These are phyloP conservation scores for Macrophomina phaseolina DNA, from an alignment of 2,329 filamentous ascomycete species.

Conservation along the genomic window DNA sequence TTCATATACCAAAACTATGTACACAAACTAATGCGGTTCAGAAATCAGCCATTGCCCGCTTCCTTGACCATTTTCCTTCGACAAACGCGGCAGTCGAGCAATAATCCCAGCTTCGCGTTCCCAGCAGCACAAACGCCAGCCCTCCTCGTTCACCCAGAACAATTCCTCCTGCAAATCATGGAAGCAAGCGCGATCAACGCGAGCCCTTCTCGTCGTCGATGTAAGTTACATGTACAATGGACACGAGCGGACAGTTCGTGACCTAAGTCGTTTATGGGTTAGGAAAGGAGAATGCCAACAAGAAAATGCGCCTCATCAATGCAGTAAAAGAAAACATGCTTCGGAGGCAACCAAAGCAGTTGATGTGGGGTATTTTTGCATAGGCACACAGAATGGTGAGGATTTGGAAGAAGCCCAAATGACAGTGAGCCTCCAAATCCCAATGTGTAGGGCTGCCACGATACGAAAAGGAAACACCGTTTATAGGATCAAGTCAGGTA, in stretches of 20 bases:
- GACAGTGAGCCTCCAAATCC: constrained; percentile 9
- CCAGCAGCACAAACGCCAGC: constrained; percentile 14
- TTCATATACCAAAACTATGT: constrained; percentile 23
- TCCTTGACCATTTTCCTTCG: background rate
- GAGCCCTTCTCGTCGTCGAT: background rate
- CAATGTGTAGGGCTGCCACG: constrained; percentile 5
- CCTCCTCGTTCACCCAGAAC: constrained; percentile 5
- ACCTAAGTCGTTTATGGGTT: background rate
- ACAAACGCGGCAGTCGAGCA: constrained; percentile 1
- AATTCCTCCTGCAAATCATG: background rate
- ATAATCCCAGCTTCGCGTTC: constrained; percentile 6
- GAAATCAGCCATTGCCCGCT: background rate
- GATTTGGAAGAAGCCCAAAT: constrained; percentile 4
- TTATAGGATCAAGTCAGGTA: background rate
- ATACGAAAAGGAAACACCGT: constrained; percentile 10
- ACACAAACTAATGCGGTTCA: constrained; percentile 23
- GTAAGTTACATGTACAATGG: constrained; percentile 11
- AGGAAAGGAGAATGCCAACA: constrained; percentile 9
- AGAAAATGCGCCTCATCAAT: constrained; percentile 15
- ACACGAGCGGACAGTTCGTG: constrained; percentile 2
- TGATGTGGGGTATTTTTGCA: constrained; percentile 17
- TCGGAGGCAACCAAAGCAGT: background rate
- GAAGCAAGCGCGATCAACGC: background rate
- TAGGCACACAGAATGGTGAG: constrained; percentile 5
- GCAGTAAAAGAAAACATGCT: constrained; percentile 1